Evolutionary conservation across 2,329 filamentous ascomycete species (phyloP).

Genomic region (Colletotrichum eleusines): DNA sequence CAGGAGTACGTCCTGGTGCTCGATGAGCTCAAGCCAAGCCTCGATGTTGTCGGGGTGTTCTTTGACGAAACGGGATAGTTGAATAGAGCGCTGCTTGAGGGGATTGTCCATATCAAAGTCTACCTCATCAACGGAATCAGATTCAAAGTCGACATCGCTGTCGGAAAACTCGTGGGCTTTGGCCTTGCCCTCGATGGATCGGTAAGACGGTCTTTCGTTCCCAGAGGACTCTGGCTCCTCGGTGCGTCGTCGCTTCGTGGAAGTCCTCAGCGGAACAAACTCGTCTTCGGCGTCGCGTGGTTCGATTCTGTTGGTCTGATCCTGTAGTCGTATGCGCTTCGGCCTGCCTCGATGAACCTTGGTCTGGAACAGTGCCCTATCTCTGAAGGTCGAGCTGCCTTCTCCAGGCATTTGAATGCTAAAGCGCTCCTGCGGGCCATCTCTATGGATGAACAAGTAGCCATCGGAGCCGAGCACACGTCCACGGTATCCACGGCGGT

Average conservation of each 20-base stretch:
- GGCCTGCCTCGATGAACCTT: conserved; percentile 54
- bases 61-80: conserved; percentile 74
- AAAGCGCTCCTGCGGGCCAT: conserved; percentile 69
- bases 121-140: conserved; percentile 55
- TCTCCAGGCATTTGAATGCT: conserved; percentile 61
- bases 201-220: conserved; percentile 68
- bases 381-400: conserved; percentile 55
- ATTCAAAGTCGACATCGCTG: conserved; percentile 63
- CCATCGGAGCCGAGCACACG: conserved; percentile 75
- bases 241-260: conserved; percentile 44
- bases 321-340: conserved; percentile 55
- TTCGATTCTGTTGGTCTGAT: conserved; percentile 11
- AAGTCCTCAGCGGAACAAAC: conserved; percentile 59
- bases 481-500: conserved; percentile 76
- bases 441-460: conserved; percentile 74
- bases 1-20: conserved; percentile 80
- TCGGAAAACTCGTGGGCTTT: conserved; percentile 62
- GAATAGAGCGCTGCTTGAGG: conserved; percentile 66
- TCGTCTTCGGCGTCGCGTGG: conserved; percentile 52
- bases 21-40: conserved; percentile 82
- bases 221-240: conserved; percentile 58
- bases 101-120: conserved; percentile 55
- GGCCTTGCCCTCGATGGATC: conserved; percentile 74
- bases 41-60: conserved; percentile 74
- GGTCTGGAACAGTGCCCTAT: conserved; percentile 63